These are phyloP conservation scores for Polytrichum commune DNA, from an alignment of 225 moss, liverwort and hornwort genomes.

Conservation along the genomic window DNA sequence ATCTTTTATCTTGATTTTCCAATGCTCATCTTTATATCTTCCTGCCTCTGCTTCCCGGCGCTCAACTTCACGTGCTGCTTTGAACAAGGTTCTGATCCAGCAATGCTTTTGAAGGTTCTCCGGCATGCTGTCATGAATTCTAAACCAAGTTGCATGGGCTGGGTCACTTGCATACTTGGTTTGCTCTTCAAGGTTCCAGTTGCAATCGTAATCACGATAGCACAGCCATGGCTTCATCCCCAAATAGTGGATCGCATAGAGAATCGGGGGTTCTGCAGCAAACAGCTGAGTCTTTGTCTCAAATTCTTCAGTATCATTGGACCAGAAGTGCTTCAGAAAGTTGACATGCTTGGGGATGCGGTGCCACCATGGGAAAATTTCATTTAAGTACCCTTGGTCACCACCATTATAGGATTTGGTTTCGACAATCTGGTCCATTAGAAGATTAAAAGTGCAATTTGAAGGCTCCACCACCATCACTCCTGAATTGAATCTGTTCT, in stretches of 20 bases:
- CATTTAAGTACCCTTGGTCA: slow-evolving; percentile 84
- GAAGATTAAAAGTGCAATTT: slow-evolving; percentile 65
- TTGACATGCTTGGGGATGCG: slow-evolving; percentile 62
- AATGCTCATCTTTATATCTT: slow-evolving; percentile 23
- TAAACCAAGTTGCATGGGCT: slow-evolving; percentile 63
- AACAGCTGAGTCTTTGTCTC: slow-evolving; percentile 16
- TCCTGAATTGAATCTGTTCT: slow-evolving; percentile 73
- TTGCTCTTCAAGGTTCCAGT: slow-evolving; percentile 47
- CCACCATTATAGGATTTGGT: slow-evolving; percentile 81
- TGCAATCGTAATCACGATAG: slow-evolving; percentile 81
- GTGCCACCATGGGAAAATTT: slow-evolving; percentile 85
- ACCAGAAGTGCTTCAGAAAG: slow-evolving; percentile 76
- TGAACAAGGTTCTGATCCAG: slow-evolving; percentile 35
- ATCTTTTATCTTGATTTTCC: slow-evolving; percentile 33
- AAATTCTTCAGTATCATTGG: slow-evolving; percentile 32
- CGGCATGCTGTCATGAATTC: slow-evolving; percentile 63
- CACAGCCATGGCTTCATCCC: slow-evolving; percentile 80
- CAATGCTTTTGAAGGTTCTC: slow-evolving; percentile 51
- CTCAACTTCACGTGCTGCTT: slow-evolving; percentile 36
- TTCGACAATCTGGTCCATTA: slow-evolving; percentile 66
- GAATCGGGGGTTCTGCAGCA: slow-evolving; percentile 44
- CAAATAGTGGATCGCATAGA: slow-evolving; percentile 68
- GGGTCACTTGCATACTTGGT: slow-evolving; percentile 57
- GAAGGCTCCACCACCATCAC: slow-evolving; percentile 94
- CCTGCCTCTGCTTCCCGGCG: slow-evolving; percentile 25